Evolutionary conservation across 805 yeast genomes (phyloP), one percentile per base, ranked within the genome.

Genomic region (Sugiyamaella smithiae): DNA sequence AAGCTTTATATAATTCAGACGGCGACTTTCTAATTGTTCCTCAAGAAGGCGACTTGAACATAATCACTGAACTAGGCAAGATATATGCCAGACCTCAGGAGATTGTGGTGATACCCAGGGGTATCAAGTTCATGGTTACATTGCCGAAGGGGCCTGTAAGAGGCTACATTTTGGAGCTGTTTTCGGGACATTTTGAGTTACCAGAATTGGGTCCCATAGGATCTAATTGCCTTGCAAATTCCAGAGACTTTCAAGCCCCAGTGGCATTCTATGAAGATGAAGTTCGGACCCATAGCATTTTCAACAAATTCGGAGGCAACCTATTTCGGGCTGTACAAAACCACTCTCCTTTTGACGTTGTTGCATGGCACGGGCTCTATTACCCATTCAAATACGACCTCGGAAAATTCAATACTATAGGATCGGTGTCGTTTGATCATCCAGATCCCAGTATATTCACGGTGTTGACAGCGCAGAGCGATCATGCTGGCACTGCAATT

Each of bases 121-220:
- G 64, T 2, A 49, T 60, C 11, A 45, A 59, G 12, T 60, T 51
- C 51, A 48, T 45, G 11, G 59, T 59, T 17, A 52, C 42, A 33
- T 26, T 43, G 12, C 54, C 62, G 2, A 41, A 44, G 9, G 58
- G 59, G 4, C 48, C 51, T 7, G 38, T 49, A 33, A 28, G 56
- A 17, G 65, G 65, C 1, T 61, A 61, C 43, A 53, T 60, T 22
- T 57, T 60, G 37, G 65, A 61, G 49, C 49, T 61, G 25, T 61
- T 50, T 48, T 52, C 52, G 14, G 55, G 56, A 26, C 63, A 58
- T 44, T 61, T 60, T 42, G 63, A 61, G 26, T 52, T 61, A 6
- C 65, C 65, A 9, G 65, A 61, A 29, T 44, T 59, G 36, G 65
- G 65, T 1, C 65, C 65, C 16, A 60, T 61, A 45, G 65, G 65